Evolutionary conservation across 2,329 filamentous ascomycete genomes (phyloP), one percentile per base, ranked within the genome.

Genomic region (Didymosphaeria variabile): DNA sequence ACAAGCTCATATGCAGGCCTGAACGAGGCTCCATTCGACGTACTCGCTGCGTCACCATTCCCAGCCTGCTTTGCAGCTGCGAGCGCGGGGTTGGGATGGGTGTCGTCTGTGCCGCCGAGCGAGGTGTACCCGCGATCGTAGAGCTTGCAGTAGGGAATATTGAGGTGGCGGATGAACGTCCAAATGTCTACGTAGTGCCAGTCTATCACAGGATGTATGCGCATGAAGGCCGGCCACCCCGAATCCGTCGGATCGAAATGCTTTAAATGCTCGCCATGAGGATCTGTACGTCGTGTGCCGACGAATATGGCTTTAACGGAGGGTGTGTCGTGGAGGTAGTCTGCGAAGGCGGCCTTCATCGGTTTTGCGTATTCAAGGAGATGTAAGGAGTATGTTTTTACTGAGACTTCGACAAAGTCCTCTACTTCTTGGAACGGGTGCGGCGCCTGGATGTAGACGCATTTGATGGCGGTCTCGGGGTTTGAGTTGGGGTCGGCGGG

Each of bases 131-230:
- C 94, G 67, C 84, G 83, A 76, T 97, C 93, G 78, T 99, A 99
- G 29, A 99, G 83, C 12, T 84, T 81, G 78, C 95, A 98, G 75
- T 97, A 99, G 5, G 90, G 88, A 31, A 98, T 88, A 1, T 88
- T 85, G 32, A 98, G 81, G 72, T 91, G 88, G 32, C 90, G 87
- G 63, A 96, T 91, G 75, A 96, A 95, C 19, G 89, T 88, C 95
- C 95, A 98, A 57, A 98, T 94, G 77, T 98, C 94, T 12, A 88
- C 87, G 78, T 97, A 97, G 77, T 95, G 92, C 95, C 95, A 99
- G 79, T 99, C 95, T 73, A 99, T 94, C 10, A 99, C 91, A 0
- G 95, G 94, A 79, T 99, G 93, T 62, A 98, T 85, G 60, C 95
- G 88, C 89, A 98, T 94, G 73, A 98, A 97, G 46, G 85, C 82